Conservation (phyloP, 306 rosid species). For the Senna tora region DNA sequence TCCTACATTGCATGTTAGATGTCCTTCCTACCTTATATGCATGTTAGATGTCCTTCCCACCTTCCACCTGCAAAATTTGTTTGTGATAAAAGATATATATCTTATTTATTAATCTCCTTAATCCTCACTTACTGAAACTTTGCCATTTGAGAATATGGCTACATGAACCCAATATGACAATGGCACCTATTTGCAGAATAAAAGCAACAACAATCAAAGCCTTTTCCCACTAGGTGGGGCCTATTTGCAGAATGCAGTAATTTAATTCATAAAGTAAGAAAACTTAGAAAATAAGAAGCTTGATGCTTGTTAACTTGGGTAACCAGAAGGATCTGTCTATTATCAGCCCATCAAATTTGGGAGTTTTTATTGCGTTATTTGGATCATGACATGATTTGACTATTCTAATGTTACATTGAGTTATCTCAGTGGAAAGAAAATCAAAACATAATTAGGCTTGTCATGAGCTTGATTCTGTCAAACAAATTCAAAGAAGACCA, state of each 20-base stretch:
- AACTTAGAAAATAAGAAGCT: neutral
- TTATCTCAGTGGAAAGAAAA: neutral
- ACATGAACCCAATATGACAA: neutral
- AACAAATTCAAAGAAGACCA: constrained; percentile 2
- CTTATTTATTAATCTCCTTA: neutral
- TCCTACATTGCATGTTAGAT: neutral
- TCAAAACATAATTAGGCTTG: constrained; percentile 6
- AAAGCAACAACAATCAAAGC: too few relatives aligned
- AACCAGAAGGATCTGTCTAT: neutral
- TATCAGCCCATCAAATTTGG: constrained; percentile 5
- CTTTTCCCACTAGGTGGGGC: too few relatives aligned
- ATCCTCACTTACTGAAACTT: neutral
- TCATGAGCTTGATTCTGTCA: constrained; percentile 26
- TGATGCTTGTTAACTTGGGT: neutral
- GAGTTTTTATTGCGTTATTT: neutral
- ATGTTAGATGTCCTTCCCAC: neutral
- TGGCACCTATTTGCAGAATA: neutral
- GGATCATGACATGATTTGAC: neutral
- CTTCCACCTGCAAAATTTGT: neutral
- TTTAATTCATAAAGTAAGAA: neutral
- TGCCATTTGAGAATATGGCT: neutral
- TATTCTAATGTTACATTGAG: neutral
- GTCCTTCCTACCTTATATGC: neutral
- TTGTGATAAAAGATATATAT: neutral
- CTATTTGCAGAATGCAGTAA: neutral